phyloP scores from a whole-genome alignment of 345 rosid genomes.

The Syzygium jambos region DNA sequence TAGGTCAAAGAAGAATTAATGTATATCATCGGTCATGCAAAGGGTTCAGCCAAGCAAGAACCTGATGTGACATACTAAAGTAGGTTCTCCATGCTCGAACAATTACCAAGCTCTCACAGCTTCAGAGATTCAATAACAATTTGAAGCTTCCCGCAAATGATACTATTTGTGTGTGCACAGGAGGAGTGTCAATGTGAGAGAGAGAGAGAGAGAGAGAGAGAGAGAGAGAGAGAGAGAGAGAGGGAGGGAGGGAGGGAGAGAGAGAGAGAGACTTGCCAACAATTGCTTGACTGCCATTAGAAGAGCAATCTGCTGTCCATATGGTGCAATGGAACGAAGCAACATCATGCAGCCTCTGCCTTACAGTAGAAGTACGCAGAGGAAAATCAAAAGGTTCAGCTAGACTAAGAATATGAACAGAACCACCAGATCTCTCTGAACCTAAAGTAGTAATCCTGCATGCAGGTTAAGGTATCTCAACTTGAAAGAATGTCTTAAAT shows the following conservation, averaged over 20 bases:
- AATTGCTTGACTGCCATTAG: conserved; percentile 42
- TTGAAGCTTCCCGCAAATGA: not conserved
- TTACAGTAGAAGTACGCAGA: conserved; percentile 3
- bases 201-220: not conserved
- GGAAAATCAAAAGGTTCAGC: conserved; percentile 30
- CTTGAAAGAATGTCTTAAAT: not conserved
- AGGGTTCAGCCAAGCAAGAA: not conserved
- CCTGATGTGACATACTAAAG: not conserved
- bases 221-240: not conserved
- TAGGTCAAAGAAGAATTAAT: not conserved
- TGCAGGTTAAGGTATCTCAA: not conserved
- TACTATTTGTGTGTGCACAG: not conserved
- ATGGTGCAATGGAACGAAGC: conserved; percentile 43
- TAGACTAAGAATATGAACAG: conserved; percentile 39
- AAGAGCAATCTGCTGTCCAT: conserved; percentile 80
- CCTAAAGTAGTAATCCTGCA: conserved; percentile 61
- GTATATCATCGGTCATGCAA: not conserved
- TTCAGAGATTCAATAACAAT: not conserved
- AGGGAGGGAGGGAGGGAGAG: no score
- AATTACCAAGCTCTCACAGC: not conserved
- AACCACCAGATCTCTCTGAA: conserved; percentile 46
- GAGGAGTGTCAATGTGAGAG: not conserved
- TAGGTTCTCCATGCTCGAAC: not conserved
- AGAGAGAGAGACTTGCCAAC: conserved; percentile 28
- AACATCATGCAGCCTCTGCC: conserved; percentile 10